Evolutionary conservation across 108 stramenopile species (phyloP).

Genomic region (Fragilaria crotonensis): DNA sequence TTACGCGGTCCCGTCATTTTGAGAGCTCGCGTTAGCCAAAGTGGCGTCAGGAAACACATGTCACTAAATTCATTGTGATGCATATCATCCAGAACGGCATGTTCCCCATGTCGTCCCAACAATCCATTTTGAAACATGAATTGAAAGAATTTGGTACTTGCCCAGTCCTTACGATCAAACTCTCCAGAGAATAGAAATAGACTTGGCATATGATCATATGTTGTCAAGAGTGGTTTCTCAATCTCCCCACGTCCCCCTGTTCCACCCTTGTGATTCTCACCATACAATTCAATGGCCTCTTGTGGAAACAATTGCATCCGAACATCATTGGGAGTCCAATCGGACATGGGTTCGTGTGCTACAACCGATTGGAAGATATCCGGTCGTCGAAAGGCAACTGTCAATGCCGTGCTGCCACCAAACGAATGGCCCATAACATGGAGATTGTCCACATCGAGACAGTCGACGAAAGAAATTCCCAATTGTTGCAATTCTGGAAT

Average conservation of each 20-base stretch:
- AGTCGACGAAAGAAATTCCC: slow-evolving; percentile 26
- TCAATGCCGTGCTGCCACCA: slow-evolving; percentile 48
- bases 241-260: slow-evolving; percentile 15
- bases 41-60: slow-evolving; percentile 35
- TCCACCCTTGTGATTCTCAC: slow-evolving; percentile 13
- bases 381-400: slow-evolving; percentile 31
- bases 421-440: slow-evolving; percentile 58
- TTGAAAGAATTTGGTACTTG: slow-evolving; percentile 14
- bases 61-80: slow-evolving; percentile 55
- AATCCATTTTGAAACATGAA: slow-evolving; percentile 19
- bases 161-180: slow-evolving; percentile 36
- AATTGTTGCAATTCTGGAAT: slow-evolving; percentile 14
- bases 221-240: slow-evolving; percentile 12
- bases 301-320: slow-evolving; percentile 22
- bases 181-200: slow-evolving; percentile 34
- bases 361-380: slow-evolving; percentile 22
- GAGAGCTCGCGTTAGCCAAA: slow-evolving; percentile 34
- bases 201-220: slow-evolving; percentile 14
- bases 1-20: slow-evolving; percentile 27
- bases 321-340: slow-evolving; percentile 48
- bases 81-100: slow-evolving; percentile 22
- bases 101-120: slow-evolving; percentile 23
- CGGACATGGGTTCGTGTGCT: slow-evolving; percentile 53
- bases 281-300: slow-evolving; percentile 7
- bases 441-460: slow-evolving; percentile 25